These are phyloP conservation scores for Polytrichum commune DNA, from an alignment of 225 moss, liverwort and hornwort genomes.

Conservation along the genomic window DNA sequence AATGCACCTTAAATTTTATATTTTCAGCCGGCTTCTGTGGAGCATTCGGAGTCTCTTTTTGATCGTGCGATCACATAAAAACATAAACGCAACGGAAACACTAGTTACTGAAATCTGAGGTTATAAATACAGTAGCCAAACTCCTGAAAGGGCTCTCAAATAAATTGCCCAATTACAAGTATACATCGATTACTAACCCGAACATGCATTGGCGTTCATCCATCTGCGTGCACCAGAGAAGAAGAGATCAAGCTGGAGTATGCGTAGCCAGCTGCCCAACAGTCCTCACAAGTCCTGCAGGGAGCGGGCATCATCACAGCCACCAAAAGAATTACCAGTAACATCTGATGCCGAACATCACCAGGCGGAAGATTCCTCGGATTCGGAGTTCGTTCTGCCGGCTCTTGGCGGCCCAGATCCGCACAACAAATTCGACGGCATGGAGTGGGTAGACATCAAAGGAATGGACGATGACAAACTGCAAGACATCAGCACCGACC, in stretches of 20 bases:
- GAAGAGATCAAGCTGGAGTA: neutral
- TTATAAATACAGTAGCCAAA: too few relatives aligned
- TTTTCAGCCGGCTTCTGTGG: too few relatives aligned
- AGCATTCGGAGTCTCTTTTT: too few relatives aligned
- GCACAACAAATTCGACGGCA: conserved; percentile 54
- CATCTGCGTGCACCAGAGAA: conserved; percentile 1
- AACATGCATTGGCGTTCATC: neutral
- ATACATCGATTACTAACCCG: neutral
- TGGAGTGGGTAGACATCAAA: conserved; percentile 62
- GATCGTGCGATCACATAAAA: too few relatives aligned
- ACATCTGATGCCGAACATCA: neutral
- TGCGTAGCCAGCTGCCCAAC: neutral
- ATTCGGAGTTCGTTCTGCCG: conserved; percentile 46
- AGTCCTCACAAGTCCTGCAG: neutral
- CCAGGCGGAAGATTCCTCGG: conserved; percentile 15
- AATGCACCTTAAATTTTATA: too few relatives aligned
- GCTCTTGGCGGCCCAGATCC: conserved; percentile 51
- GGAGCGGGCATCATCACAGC: too few relatives aligned
- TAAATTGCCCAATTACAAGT: neutral
- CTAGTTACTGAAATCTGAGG: too few relatives aligned
- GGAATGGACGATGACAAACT: conserved; percentile 39
- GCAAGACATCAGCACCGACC: conserved; percentile 49
- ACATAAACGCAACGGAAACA: too few relatives aligned
- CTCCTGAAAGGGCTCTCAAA: too few relatives aligned
- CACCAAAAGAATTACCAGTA: neutral